Evolutionary conservation across 768 basidiomycete species (phyloP), one percentile per base, ranked within the genome.

Genomic region (Tubosaeta sp.): DNA sequence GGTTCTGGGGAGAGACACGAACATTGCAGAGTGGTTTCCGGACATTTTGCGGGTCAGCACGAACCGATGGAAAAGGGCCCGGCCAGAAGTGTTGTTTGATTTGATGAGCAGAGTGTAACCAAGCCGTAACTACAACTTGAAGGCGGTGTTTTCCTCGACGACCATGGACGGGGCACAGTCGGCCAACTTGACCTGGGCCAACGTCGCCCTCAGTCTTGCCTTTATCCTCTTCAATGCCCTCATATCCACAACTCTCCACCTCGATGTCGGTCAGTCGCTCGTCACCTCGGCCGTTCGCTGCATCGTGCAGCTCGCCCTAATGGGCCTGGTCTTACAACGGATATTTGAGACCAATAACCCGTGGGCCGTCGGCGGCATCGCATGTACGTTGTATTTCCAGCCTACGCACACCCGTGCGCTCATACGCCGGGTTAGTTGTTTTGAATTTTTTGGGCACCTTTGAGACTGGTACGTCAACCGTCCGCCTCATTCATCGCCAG

Each of bases 341-440:
- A 85, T 94, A 4, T 93, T 94, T 60, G 82, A 84, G 54, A 80
- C 86, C 3, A 74, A 88, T 35, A 84, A 84, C 56, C 77, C 84
- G 1, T 89, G 82, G 82, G 82, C 77, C 9, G 88, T 94, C 1
- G 81, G 77, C 3, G 81, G 78, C 1, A 88, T 94, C 48, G 82
- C 81, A 10, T 73, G 87, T 89, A 64, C 64, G 87, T 11, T 77
- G 27, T 40, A 27, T 1, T 9, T 21, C 6, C 16, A 29, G 24
- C 27, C 11, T 2, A 11, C 39, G 32, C 14, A 19, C 40, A 27
- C 12, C 24, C 6, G 24, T 19, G 6, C 22, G 11, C 52, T 35
- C 16, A 21, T 51, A 14, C 19, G 13, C 5, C 12, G 25, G 44
- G 21, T 12, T 38, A 87, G 86, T 80, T 45, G 61, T 91, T 24